These are phyloP conservation scores for Trichocladium uniseriatum DNA, from an alignment of 495 filamentous ascomycete genomes.

Conservation along the genomic window DNA sequence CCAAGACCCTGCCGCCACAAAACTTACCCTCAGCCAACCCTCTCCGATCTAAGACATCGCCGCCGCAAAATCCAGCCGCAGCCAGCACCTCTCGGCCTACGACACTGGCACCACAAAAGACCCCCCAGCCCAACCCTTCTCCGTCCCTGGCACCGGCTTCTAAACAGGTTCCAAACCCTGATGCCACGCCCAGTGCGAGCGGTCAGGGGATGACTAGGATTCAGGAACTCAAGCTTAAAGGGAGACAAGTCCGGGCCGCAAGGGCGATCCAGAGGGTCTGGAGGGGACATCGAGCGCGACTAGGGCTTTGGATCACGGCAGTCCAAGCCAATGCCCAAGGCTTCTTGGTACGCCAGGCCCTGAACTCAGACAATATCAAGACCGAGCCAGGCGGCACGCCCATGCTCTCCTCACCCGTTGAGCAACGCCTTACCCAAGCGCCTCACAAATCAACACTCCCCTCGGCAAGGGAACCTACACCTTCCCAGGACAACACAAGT, in stretches of 20 bases:
- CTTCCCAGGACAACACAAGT: neutral
- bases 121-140: neutral
- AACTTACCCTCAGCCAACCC: no score
- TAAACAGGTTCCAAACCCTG: no score
- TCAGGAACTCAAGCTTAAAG: neutral
- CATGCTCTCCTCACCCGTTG: neutral
- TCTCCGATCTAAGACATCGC: no score
- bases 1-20: no score
- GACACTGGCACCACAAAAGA: neutral
- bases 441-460: no score
- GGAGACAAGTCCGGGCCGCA: neutral
- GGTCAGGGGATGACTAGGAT: neutral
- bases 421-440: neutral
- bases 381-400: neutral
- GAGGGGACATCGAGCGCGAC: neutral
- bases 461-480: neutral
- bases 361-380: neutral
- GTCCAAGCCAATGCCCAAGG: slow-evolving; percentile 2
- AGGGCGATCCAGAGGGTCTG: neutral
- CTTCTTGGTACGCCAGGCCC: neutral
- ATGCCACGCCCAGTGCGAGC: neutral
- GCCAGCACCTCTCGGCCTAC: neutral
- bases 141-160: neutral
- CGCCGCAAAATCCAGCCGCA: no score
- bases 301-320: neutral